phyloP scores from a whole-genome alignment of 2,329 filamentous ascomycete genomes.

The Metarhizium sp. region DNA sequence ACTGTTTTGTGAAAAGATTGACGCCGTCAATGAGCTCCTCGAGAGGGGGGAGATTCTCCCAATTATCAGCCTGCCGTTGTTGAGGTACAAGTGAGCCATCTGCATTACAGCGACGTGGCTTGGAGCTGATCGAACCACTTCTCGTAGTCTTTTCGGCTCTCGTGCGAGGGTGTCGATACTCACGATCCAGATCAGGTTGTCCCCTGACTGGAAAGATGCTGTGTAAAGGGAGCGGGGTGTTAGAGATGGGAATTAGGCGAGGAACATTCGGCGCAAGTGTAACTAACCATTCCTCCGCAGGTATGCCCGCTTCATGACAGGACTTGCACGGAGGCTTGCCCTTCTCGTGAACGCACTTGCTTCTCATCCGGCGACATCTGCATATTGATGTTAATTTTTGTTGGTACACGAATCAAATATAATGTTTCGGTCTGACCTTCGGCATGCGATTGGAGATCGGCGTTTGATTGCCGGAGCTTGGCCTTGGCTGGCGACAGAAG shows the following conservation, averaged over 20 bases:
- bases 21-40: slow-evolving; percentile 42
- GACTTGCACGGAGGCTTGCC: slow-evolving; percentile 39
- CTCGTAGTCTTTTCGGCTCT: slow-evolving; percentile 36
- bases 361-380: slow-evolving; percentile 47
- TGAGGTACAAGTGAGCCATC: slow-evolving; percentile 17
- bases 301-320: slow-evolving; percentile 40
- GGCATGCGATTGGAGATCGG: slow-evolving; percentile 42
- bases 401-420: neutral
- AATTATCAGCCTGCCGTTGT: slow-evolving; percentile 26
- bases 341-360: slow-evolving; percentile 44
- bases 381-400: neutral
- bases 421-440: slow-evolving; percentile 29
- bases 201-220: slow-evolving; percentile 45
- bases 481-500: neutral
- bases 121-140: slow-evolving; percentile 27
- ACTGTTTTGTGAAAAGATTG: slow-evolving; percentile 42
- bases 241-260: slow-evolving; percentile 3
- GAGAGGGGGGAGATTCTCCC: slow-evolving; percentile 40
- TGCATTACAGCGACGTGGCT: slow-evolving; percentile 23
- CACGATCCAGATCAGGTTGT: slow-evolving; percentile 43
- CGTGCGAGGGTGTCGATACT: slow-evolving; percentile 45
- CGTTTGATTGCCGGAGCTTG: slow-evolving; percentile 29
- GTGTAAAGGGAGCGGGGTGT: neutral
- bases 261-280: neutral
- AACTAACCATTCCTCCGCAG: slow-evolving; percentile 39